These are phyloP conservation scores for Fraxinus americana DNA, from an alignment of 257 asterid genomes.

Conservation along the genomic window DNA sequence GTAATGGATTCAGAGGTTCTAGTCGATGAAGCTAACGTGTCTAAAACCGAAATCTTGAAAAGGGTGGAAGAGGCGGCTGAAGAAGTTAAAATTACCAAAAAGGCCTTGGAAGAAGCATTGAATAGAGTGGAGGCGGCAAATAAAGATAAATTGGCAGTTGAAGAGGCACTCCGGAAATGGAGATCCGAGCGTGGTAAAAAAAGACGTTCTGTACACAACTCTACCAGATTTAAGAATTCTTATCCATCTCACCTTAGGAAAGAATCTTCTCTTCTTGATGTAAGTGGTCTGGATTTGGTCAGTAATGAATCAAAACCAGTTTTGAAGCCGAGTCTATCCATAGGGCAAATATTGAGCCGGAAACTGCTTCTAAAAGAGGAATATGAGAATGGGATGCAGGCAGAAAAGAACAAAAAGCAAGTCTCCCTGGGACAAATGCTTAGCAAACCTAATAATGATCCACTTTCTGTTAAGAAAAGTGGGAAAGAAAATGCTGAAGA, in stretches of 20 bases:
- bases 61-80: conserved; percentile 48
- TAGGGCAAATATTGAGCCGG: conserved; percentile 54
- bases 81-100: conserved; percentile 45
- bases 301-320: conserved; percentile 30
- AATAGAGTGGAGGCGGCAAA: conserved; percentile 48
- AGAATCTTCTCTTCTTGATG: conserved; percentile 37
- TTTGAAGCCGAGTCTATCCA: conserved; percentile 44
- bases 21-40: conserved; percentile 43
- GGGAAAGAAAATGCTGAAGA: conserved; percentile 30
- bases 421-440: conserved; percentile 45
- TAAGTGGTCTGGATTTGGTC: conserved; percentile 34
- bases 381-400: conserved; percentile 30
- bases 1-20: conserved; percentile 31
- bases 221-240: conserved; percentile 45
- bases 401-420: conserved; percentile 24
- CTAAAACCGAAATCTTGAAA: conserved; percentile 41
- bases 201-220: conserved; percentile 32
- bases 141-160: conserved; percentile 44
- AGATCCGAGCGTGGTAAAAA: conserved; percentile 49
- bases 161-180: conserved; percentile 51
- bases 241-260: conserved; percentile 31
- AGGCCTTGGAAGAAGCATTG: conserved; percentile 46
- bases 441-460: conserved; percentile 27
- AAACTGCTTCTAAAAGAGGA: conserved; percentile 48
- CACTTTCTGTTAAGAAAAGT: conserved; percentile 5